These are phyloP conservation scores for Melanomma pulvis-pyrius DNA, from an alignment of 495 filamentous ascomycete genomes.

Conservation along the genomic window DNA sequence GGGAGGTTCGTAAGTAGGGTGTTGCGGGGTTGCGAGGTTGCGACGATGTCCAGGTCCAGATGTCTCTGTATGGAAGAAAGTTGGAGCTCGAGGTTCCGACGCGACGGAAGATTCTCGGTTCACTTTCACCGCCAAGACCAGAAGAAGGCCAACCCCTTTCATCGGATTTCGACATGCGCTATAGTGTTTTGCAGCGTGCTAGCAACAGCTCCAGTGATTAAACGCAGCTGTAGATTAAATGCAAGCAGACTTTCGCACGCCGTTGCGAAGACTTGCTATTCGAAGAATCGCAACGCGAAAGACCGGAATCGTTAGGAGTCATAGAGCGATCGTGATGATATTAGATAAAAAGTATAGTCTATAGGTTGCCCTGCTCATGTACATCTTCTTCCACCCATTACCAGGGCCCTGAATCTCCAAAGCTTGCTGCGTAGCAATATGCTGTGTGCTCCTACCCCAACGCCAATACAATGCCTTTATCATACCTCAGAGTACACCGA, in stretches of 20 bases:
- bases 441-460: background rate
- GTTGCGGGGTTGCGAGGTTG: background rate
- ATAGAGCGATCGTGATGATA: background rate
- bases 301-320: background rate
- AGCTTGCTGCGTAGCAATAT: background rate
- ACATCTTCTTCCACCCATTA: constrained; percentile 12
- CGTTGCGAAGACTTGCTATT: too few relatives aligned
- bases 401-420: constrained; percentile 2
- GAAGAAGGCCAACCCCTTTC: background rate
- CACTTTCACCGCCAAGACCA: background rate
- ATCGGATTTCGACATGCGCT: too few relatives aligned
- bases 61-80: background rate
- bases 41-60: background rate
- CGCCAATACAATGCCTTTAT: constrained; percentile 1
- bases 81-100: constrained; percentile 7
- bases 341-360: background rate
- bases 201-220: too few relatives aligned
- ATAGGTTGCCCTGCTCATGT: background rate
- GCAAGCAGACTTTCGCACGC: too few relatives aligned
- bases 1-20: background rate
- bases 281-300: too few relatives aligned
- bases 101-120: constrained; percentile 6
- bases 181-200: too few relatives aligned
- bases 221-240: too few relatives aligned
- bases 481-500: background rate